These are phyloP conservation scores for Rhytidhysteron rufulum DNA, from an alignment of 2,329 filamentous ascomycete species.

Conservation along the genomic window DNA sequence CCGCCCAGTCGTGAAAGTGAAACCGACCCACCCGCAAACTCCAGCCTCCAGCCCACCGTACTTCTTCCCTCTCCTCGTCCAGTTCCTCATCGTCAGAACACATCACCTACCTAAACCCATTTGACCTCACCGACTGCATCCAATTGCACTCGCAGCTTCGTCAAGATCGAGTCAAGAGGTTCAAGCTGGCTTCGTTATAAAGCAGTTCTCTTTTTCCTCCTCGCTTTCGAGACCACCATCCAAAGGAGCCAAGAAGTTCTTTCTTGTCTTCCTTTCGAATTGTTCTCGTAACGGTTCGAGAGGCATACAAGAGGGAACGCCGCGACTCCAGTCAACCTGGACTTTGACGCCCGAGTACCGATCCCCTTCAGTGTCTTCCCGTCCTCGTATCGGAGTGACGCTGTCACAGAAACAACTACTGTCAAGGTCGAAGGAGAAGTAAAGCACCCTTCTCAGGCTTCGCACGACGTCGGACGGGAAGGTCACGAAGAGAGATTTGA, in stretches of 20 bases:
- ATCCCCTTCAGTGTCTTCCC: slow-evolving; percentile 99
- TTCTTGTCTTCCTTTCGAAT: slow-evolving; percentile 68
- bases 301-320: slow-evolving; percentile 69
- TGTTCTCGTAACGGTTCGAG: slow-evolving; percentile 49
- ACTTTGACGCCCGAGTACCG: slow-evolving; percentile 99
- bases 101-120: slow-evolving; percentile 32
- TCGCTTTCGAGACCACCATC: slow-evolving; percentile 23
- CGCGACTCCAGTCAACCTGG: slow-evolving; percentile 89
- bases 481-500: slow-evolving; percentile 77
- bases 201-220: slow-evolving; percentile 9
- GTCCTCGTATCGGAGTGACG: slow-evolving; percentile 86
- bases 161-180: slow-evolving; percentile 19
- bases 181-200: slow-evolving; percentile 28
- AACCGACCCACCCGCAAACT: slow-evolving; percentile 23
- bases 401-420: slow-evolving; percentile 60
- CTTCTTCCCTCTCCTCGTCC: slow-evolving; percentile 32
- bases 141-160: slow-evolving; percentile 32
- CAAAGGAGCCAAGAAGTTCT: slow-evolving; percentile 45
- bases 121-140: slow-evolving; percentile 29
- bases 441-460: slow-evolving; percentile 66
- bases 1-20: slow-evolving; percentile 15
- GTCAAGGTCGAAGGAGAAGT: slow-evolving; percentile 88
- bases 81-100: slow-evolving; percentile 18
- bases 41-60: slow-evolving; percentile 24
- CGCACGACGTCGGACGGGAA: slow-evolving; percentile 97